These are phyloP conservation scores for Colletotrichum agaves DNA, from an alignment of 2,329 filamentous ascomycete species.

Conservation along the genomic window DNA sequence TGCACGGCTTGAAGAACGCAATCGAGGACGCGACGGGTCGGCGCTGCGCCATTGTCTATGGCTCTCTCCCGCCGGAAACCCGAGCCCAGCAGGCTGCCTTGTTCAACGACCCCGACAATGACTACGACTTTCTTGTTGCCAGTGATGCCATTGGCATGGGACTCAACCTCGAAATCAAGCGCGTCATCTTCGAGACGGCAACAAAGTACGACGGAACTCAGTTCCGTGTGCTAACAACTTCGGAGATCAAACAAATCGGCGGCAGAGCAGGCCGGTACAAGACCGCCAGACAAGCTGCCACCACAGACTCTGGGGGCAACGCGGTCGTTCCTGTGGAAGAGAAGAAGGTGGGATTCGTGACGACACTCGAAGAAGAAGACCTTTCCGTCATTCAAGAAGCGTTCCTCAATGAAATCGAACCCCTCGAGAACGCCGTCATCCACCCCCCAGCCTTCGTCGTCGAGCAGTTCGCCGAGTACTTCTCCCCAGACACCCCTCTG, in stretches of 20 bases:
- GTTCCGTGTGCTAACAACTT: conserved; percentile 69
- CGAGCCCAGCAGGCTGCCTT: conserved; percentile 89
- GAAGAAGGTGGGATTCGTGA: conserved; percentile 77
- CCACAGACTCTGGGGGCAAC: conserved; percentile 25
- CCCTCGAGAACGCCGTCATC: conserved; percentile 78
- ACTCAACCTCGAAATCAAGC: conserved; percentile 90
- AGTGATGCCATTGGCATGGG: conserved; percentile 99
- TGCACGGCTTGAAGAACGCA: conserved; percentile 81
- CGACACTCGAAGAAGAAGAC: conserved; percentile 79
- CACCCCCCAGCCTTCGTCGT: conserved; percentile 77
- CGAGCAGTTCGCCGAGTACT: conserved; percentile 82
- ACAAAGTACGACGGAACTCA: conserved; percentile 75
- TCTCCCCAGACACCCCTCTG: conserved; percentile 83
- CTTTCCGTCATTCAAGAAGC: conserved; percentile 69
- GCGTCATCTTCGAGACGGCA: conserved; percentile 85
- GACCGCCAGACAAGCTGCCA: conserved; percentile 69
- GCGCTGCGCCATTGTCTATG: conserved; percentile 93
- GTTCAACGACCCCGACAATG: conserved; percentile 95
- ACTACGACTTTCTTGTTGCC: conserved; percentile 93
- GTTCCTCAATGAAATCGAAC: conserved; percentile 71
- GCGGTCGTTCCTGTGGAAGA: conserved; percentile 31
- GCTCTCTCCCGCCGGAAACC: conserved; percentile 90
- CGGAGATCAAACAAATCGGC: conserved; percentile 94
- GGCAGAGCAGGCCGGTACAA: conserved; percentile 90
- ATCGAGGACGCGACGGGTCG: conserved; percentile 82